Evolutionary conservation across 345 rosid species (phyloP), one percentile per base, ranked within the genome.

Genomic region (Camelina sativa): DNA sequence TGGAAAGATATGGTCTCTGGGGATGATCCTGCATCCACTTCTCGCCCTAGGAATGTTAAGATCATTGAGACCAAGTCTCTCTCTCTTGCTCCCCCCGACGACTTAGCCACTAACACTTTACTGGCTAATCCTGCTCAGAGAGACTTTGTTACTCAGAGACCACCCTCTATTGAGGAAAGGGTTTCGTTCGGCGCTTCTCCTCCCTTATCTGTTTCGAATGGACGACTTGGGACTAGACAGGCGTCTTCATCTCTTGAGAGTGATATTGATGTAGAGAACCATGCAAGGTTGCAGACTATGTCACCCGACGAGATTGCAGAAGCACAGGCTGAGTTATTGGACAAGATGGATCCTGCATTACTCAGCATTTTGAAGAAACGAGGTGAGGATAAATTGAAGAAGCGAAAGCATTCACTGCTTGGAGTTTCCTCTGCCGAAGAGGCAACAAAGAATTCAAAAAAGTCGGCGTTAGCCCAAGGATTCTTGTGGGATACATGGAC

Each of bases 191-290:
- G 64, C 63, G 79, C 38, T 74, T n/a, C 80, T 71, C 48, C 55
- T 4, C 35, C 57, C 15, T 9, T 52, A 13, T 20, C 32, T 35
- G 76, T 59, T 77, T 76, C 78, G 8, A 72, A 16, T 68, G 76
- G 47, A 80, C 50, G 41, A 80, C 50, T 54, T 54, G 77, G 65
- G 52, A 77, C 69, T 79, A 79, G 71, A 57, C 85, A 68, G 23
- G 73, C 62, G 23, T 59, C 86, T 23, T 48, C 77, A 46, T 82
- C 89, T 67, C 85, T 89, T 46, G 92, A 86, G 81, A 81, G 80
- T 78, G 93, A 88, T 78, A 93, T 93, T 81, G 93, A 93, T 82
- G 82, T 67, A 16, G 98, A 94, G 81, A 91, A 94, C 74, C 76
- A 57, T 28, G 83, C 88, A 37, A 85, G 82, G 74, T 73, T 94